Evolutionary conservation across 495 filamentous ascomycete species (phyloP).

Genomic region (Neurospora sp.): DNA sequence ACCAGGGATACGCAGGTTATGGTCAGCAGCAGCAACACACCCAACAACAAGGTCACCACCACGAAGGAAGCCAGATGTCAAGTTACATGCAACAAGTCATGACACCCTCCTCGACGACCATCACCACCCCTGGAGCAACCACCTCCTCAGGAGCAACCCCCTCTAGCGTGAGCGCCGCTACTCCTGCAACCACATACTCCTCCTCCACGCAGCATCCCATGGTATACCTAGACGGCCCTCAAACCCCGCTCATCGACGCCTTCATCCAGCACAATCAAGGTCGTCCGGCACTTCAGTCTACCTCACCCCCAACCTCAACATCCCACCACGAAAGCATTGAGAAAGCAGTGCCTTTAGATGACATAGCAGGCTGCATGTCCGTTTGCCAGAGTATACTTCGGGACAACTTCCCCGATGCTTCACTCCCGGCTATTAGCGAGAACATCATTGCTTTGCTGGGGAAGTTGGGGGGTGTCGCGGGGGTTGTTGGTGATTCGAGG

Average conservation of each 20-base stretch:
- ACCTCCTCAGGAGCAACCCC: neutral
- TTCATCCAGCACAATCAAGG: neutral
- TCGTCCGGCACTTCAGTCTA: too few species aligned
- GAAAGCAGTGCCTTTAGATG: slow-evolving; percentile 29
- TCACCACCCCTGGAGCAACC: too few species aligned
- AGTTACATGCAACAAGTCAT: neutral
- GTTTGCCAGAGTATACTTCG: slow-evolving; percentile 31
- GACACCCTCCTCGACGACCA: neutral
- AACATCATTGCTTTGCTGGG: slow-evolving; percentile 47
- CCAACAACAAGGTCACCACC: too few species aligned
- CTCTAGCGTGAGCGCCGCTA: too few species aligned
- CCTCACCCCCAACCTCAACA: too few species aligned
- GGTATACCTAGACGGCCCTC: neutral
- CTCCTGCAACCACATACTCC: neutral
- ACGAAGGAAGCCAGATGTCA: neutral
- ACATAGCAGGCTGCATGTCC: slow-evolving; percentile 32
- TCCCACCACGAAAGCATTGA: neutral
- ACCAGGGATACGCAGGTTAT: slow-evolving; percentile 19
- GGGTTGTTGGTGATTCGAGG: slow-evolving; percentile 15
- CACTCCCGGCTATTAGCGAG: slow-evolving; percentile 60
- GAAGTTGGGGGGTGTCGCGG: slow-evolving; percentile 36
- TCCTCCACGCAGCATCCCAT: too few species aligned
- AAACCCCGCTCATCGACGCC: neutral
- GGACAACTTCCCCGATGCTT: slow-evolving; percentile 51
- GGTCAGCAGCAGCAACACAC: neutral